These are phyloP conservation scores for Fusarium euwallaceae DNA, from an alignment of 2,329 filamentous ascomycete species.

Conservation along the genomic window DNA sequence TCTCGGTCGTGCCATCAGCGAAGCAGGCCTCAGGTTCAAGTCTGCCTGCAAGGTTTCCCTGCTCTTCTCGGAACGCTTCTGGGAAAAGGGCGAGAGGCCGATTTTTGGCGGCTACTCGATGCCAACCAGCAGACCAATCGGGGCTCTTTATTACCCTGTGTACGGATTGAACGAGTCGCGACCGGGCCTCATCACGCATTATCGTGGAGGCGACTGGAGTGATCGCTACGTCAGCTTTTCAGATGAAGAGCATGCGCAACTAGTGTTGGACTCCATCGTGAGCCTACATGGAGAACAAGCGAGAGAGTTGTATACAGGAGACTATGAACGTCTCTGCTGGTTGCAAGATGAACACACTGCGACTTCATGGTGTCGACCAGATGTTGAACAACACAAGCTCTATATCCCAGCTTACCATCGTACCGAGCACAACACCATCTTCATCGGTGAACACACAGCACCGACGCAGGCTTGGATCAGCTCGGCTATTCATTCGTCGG, in stretches of 20 bases:
- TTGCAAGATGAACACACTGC: conserved; percentile 18
- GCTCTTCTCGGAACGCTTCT: conserved; percentile 72
- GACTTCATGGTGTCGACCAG: conserved; percentile 70
- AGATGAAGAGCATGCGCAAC: conserved; percentile 50
- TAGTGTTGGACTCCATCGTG: conserved; percentile 20
- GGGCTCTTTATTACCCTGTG: conserved; percentile 74
- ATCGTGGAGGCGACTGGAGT: conserved; percentile 58
- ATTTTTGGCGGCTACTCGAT: conserved; percentile 75
- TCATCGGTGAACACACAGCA: conserved; percentile 76
- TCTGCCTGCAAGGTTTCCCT: conserved; percentile 58
- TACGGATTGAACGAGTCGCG: conserved; percentile 75
- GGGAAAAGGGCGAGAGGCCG: conserved; percentile 63
- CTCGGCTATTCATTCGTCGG: conserved; percentile 76
- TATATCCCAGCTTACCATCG: conserved; percentile 81
- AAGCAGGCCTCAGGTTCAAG: conserved; percentile 25
- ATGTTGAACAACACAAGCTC: conserved; percentile 74
- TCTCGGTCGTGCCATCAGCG: conserved; percentile 15
- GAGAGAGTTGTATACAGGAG: not conserved
- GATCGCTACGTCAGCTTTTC: conserved; percentile 6
- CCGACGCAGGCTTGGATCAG: conserved; percentile 81
- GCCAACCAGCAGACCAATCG: conserved; percentile 70
- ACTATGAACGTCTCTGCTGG: conserved; percentile 30
- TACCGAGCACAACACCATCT: conserved; percentile 76
- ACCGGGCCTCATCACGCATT: conserved; percentile 72
- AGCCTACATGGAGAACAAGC: conserved; percentile 17